phyloP scores from a whole-genome alignment of 202 grass and related monocot species.

The Zoysia matrella region DNA sequence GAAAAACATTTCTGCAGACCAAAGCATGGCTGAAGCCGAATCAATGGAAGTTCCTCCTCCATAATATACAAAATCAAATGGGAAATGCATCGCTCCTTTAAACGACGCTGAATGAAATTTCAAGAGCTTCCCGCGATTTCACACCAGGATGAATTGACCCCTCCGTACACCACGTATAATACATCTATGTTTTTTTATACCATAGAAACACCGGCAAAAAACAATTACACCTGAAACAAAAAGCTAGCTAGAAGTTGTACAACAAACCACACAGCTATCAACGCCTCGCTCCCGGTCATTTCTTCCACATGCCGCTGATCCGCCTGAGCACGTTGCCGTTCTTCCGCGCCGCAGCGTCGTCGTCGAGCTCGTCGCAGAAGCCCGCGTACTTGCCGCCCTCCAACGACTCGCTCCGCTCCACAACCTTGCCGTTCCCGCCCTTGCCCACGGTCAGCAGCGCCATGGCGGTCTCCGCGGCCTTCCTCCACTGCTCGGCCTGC shows the following conservation, averaged over 20 bases:
- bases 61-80: not conserved
- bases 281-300: slow-evolving; percentile 46
- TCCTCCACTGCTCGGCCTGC: slow-evolving; percentile 98
- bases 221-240: slow-evolving; percentile 35
- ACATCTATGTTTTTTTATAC: slow-evolving; percentile 57
- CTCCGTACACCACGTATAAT: slow-evolving; percentile 50
- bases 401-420: slow-evolving; percentile 64
- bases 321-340: slow-evolving; percentile 81
- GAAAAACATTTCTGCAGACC: not conserved
- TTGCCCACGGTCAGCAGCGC: slow-evolving; percentile 75
- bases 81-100: not conserved
- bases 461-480: slow-evolving; percentile 91
- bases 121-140: not conserved
- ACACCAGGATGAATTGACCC: slow-evolving; percentile 34
- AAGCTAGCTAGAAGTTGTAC: not conserved
- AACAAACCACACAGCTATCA: slow-evolving; percentile 2
- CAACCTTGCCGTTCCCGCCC: slow-evolving; percentile 68
- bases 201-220: slow-evolving; percentile 48
- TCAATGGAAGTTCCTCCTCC: not conserved
- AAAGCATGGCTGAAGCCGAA: not conserved
- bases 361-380: slow-evolving; percentile 65
- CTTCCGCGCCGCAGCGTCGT: slow-evolving; percentile 76
- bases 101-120: not conserved
- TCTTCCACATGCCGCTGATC: slow-evolving; percentile 99
- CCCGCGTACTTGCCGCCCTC: slow-evolving; percentile 67